Evolutionary conservation across 495 filamentous ascomycete species (phyloP).

Genomic region (Tuber microsphaerosporum): DNA sequence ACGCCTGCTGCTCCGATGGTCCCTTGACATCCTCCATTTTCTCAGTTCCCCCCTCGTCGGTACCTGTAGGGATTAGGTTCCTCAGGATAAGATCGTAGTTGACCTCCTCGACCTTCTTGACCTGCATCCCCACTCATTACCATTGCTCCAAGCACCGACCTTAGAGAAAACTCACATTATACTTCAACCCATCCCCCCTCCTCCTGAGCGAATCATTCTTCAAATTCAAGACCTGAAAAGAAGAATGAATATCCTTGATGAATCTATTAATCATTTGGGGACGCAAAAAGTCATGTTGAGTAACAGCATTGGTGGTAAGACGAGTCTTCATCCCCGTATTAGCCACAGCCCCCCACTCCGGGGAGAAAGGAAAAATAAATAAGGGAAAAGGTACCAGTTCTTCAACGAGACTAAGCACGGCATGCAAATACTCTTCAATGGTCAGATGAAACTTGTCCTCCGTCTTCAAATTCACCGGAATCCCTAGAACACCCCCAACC

Average conservation of each 20-base stretch:
- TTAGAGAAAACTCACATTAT: slow-evolving; percentile 57
- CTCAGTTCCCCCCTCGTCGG: not conserved
- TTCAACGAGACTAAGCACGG: slow-evolving; percentile 76
- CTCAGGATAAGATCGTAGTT: slow-evolving; percentile 88
- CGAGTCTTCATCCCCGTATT: slow-evolving; percentile 51
- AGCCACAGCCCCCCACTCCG: not conserved
- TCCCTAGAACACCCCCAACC: slow-evolving; percentile 67
- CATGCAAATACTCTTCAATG: slow-evolving; percentile 91
- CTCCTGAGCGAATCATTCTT: slow-evolving; percentile 90
- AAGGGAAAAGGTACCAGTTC: slow-evolving; percentile 59
- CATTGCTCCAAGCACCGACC: not conserved
- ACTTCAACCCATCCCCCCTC: slow-evolving; percentile 89
- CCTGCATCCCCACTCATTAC: slow-evolving; percentile 43
- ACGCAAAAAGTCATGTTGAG: slow-evolving; percentile 74
- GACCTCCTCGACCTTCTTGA: slow-evolving; percentile 96
- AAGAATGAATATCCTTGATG: slow-evolving; percentile 89
- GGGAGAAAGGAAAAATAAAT: slow-evolving; percentile 9
- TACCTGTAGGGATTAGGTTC: slow-evolving; percentile 58
- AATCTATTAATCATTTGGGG: slow-evolving; percentile 82
- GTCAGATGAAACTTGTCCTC: slow-evolving; percentile 86
- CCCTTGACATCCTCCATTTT: not conserved
- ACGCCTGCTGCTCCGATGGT: not conserved
- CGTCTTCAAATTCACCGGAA: slow-evolving; percentile 91
- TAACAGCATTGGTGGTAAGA: slow-evolving; percentile 92
- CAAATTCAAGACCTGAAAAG: slow-evolving; percentile 91